Evolutionary conservation across 805 yeast species (phyloP), one percentile per base, ranked within the genome.

Genomic region (Saturnispora saitoi): DNA sequence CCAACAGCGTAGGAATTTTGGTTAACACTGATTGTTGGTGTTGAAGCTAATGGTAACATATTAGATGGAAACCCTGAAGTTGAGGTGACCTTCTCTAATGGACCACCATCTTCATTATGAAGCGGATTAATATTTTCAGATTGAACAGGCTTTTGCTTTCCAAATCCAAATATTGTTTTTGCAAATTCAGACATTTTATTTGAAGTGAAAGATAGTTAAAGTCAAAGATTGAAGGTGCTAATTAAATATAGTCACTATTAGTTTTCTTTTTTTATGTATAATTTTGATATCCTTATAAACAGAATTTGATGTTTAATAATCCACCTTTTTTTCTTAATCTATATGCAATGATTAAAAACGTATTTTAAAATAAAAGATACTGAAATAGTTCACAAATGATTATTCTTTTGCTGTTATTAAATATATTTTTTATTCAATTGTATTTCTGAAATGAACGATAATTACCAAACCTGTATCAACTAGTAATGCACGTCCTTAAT

Each of bases 11-110:
- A 73, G 2, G 83, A 74, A 49, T 73, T 74, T 51, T 77, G 76
- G 43, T 80, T 72, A 9, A 83, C 65, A 0, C 89, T 89, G 2
- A 86, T 83, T 2, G 91, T 82, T 17, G 90, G 86, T 4, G 80
- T 70, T 1, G 80, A 70, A 1, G 77, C 70, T 34, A 70, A 70
- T 53, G 77, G 69, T 48, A 77, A 50, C 54, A 67, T 61, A n/a
- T 58, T 63, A 11, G 62, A 48, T 6, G 69, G 69, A 47, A 65
- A 64, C 59, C 53, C 32, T n/a, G 52, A 43, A 22, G 50, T 47
- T 4, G 52, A 47, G 4, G 40, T 22, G 3, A 48, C 47, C 31
- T 52, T 49, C 19, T 40, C 40, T 12, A 53, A 22, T 11, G 49
- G 51, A 10, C 26, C 42, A 7, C 32, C 54, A 26, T 41, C 53